Evolutionary conservation across 1,284 basidiomycete genomes (phyloP).

Genomic region (Termitomyces sp.): DNA sequence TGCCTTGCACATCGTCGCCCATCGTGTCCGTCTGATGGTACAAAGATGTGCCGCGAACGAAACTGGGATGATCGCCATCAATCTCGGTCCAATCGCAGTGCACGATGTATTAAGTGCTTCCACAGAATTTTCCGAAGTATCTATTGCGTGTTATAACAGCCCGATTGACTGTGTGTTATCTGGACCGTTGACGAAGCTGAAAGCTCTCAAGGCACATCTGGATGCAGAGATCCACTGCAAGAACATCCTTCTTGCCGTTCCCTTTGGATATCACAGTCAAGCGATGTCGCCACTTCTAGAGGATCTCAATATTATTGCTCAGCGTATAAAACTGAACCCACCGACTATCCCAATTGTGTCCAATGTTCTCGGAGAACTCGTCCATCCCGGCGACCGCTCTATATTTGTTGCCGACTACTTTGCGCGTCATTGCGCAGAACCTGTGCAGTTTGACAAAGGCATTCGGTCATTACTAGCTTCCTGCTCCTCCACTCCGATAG

Average conservation of each 20-base stretch:
- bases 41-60: slow-evolving; percentile 36
- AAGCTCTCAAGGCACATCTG: slow-evolving; percentile 36
- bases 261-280: slow-evolving; percentile 60
- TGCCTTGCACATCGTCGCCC: slow-evolving; percentile 54
- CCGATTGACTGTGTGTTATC: slow-evolving; percentile 51
- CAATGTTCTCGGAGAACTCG: slow-evolving; percentile 48
- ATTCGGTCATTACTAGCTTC: slow-evolving; percentile 33
- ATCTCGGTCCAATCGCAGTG: slow-evolving; percentile 31
- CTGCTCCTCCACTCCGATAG: slow-evolving; percentile 25
- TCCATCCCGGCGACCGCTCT: slow-evolving; percentile 44
- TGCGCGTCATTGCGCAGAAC: slow-evolving; percentile 50
- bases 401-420: slow-evolving; percentile 53
- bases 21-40: slow-evolving; percentile 50
- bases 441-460: slow-evolving; percentile 54
- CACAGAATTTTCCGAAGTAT: slow-evolving; percentile 30
- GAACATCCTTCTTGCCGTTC: slow-evolving; percentile 42
- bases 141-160: slow-evolving; percentile 61
- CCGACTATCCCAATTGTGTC: slow-evolving; percentile 57
- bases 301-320: slow-evolving; percentile 37
- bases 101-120: slow-evolving; percentile 31
- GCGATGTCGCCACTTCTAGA: slow-evolving; percentile 54
- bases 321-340: slow-evolving; percentile 32
- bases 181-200: slow-evolving; percentile 42
- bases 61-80: slow-evolving; percentile 60
- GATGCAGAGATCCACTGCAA: slow-evolving; percentile 32